Evolutionary conservation across 2,329 filamentous ascomycete species (phyloP).

Genomic region (Aplosporella prunicola): DNA sequence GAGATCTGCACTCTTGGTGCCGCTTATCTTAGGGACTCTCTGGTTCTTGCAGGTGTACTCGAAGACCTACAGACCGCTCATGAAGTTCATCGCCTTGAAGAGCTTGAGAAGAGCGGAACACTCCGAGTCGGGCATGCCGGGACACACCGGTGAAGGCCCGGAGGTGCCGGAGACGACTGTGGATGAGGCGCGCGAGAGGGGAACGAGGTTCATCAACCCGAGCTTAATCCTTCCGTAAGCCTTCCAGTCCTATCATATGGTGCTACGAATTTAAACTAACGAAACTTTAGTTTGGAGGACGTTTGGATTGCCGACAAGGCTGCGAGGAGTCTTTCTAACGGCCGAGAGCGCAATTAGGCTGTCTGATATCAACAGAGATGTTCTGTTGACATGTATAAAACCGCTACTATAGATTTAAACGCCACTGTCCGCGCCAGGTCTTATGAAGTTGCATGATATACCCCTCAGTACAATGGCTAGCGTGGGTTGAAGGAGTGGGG

Average conservation of each 20-base stretch:
- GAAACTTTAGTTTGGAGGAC: slow-evolving; percentile 47
- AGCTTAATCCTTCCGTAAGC: slow-evolving; percentile 59
- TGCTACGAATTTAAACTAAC: slow-evolving; percentile 3
- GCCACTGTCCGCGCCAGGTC: no score
- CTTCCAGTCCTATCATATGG: slow-evolving; percentile 5
- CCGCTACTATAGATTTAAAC: no score
- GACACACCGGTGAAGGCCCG: slow-evolving; percentile 17
- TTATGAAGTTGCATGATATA: no score
- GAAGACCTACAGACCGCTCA: slow-evolving; percentile 75
- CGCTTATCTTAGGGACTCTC: slow-evolving; percentile 67
- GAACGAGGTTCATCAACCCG: slow-evolving; percentile 65
- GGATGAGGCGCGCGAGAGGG: slow-evolving; percentile 63
- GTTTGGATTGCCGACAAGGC: slow-evolving; percentile 49
- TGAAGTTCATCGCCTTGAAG: slow-evolving; percentile 81
- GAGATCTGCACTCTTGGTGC: slow-evolving; percentile 62
- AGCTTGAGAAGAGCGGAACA: slow-evolving; percentile 62
- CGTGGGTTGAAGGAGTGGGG: no score
- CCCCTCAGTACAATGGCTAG: no score
- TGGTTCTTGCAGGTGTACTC: slow-evolving; percentile 85
- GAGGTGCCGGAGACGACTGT: slow-evolving; percentile 44
- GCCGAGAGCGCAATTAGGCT: no score
- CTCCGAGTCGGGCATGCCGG: slow-evolving; percentile 31
- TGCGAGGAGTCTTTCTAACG: slow-evolving; percentile 3
- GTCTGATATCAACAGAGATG: no score
- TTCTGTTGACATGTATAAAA: no score